Percentiles rank a stretch among this genome's conserved stretches.
Evolutionary conservation across 306 rosid species (phyloP).

Genomic region (Hippophae gyantsensis): DNA sequence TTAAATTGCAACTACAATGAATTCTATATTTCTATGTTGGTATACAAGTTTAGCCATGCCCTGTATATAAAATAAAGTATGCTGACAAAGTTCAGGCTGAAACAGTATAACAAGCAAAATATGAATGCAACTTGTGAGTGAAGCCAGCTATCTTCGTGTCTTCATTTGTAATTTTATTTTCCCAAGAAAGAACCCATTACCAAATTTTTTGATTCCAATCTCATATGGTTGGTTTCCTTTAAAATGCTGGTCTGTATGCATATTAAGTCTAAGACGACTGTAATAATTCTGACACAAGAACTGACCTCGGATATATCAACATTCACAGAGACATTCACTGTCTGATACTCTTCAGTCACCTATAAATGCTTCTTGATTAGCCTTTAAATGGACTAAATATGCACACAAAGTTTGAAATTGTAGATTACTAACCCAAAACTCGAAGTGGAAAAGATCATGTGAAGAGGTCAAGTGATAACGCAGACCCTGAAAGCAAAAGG

Average conservation of each 20-base stretch:
- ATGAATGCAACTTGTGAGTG: not conserved
- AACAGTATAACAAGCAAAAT: not conserved
- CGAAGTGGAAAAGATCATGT: constrained; percentile 94
- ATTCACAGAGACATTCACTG: constrained; percentile 92
- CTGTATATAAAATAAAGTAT: not conserved
- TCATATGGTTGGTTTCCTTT: too few species aligned
- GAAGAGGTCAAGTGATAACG: constrained; percentile 82
- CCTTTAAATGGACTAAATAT: constrained; percentile 23
- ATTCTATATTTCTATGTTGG: not conserved
- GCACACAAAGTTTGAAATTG: constrained; percentile 21
- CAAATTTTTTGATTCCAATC: too few species aligned
- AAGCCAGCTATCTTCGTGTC: too few species aligned
- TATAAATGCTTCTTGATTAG: constrained; percentile 30
- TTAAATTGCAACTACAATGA: constrained; percentile 12
- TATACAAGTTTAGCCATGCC: not conserved
- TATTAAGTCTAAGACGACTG: constrained; percentile 5
- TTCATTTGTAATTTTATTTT: too few species aligned
- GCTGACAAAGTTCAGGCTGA: not conserved
- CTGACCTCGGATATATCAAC: constrained; percentile 54
- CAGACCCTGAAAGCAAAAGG: constrained; percentile 65
- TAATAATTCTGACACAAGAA: constrained; percentile 33
- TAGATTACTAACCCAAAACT: constrained; percentile 73
- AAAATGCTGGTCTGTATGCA: constrained; percentile 1
- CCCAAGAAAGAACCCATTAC: too few species aligned
- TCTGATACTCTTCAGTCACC: constrained; percentile 93